Evolutionary conservation across 495 filamentous ascomycete species (phyloP).

Genomic region (Aspergillus olivimuriae): DNA sequence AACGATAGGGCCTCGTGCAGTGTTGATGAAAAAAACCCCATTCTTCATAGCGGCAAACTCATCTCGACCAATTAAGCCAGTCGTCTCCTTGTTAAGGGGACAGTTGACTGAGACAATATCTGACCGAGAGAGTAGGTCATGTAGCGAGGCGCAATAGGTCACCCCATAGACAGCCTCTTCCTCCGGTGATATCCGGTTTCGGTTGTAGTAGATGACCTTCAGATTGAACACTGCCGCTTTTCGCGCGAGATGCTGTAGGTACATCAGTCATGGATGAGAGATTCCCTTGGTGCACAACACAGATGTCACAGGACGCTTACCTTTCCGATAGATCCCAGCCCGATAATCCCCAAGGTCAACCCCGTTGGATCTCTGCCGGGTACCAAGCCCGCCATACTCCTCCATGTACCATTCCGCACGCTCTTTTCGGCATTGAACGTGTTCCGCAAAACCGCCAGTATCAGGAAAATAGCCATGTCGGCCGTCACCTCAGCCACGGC

Average conservation of each 20-base stretch:
- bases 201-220: constrained; percentile 56
- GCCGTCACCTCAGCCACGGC: constrained; percentile 69
- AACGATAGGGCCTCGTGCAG: constrained; percentile 53
- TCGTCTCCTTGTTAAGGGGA: constrained; percentile 49
- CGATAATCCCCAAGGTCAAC: constrained; percentile 58
- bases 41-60: constrained; percentile 57
- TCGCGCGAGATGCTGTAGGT: constrained; percentile 25
- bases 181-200: constrained; percentile 34
- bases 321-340: constrained; percentile 70
- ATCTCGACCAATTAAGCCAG: constrained; percentile 32
- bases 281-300: no score
- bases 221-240: constrained; percentile 44
- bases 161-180: constrained; percentile 9
- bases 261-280: neutral
- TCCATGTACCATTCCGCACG: constrained; percentile 45
- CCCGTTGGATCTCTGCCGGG: constrained; percentile 47
- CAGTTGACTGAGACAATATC: constrained; percentile 61
- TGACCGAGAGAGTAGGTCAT: constrained; percentile 40
- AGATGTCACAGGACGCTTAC: no score
- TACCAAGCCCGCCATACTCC: constrained; percentile 18
- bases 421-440: constrained; percentile 47
- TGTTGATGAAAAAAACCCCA: constrained; percentile 57
- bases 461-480: constrained; percentile 60
- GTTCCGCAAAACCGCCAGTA: constrained; percentile 58
- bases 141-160: constrained; percentile 11